A percentile compares a stretch with the other conserved stretches of the same genome.
Conservation (phyloP, 257 asterid genomes). For the Ilex asprella region DNA sequence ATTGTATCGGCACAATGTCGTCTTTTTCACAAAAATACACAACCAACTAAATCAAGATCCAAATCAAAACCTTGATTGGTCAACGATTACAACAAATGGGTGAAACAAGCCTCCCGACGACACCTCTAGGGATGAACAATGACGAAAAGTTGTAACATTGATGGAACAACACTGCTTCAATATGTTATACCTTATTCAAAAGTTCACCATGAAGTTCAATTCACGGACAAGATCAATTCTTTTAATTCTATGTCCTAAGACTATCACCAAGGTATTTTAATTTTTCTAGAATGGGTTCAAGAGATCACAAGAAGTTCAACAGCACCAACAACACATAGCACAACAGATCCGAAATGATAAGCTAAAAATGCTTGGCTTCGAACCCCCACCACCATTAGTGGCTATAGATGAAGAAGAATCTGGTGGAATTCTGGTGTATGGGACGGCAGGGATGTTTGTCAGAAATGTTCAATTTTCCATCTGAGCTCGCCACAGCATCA, state of each 20-base stretch:
- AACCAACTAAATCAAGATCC: too few species aligned
- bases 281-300: constrained; percentile 91
- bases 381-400: constrained; percentile 42
- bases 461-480: constrained; percentile 74
- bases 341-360: constrained; percentile 93
- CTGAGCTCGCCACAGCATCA: constrained; percentile 36
- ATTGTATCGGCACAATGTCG: too few species aligned
- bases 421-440: constrained; percentile 57
- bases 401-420: constrained; percentile 58
- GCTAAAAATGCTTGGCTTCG: constrained; percentile 64
- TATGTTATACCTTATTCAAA: constrained; percentile 35
- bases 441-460: constrained; percentile 76
- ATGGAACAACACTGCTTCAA: constrained; percentile 23
- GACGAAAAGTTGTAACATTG: too few species aligned
- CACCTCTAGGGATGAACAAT: too few species aligned
- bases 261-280: constrained; percentile 65
- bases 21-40: too few species aligned
- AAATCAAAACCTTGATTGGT: too few species aligned
- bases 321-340: constrained; percentile 44
- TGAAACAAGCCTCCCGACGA: too few species aligned
- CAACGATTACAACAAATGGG: too few species aligned
- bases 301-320: constrained; percentile 57
- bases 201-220: constrained; percentile 18
- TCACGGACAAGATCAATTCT: constrained; percentile 15
- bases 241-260: constrained; percentile 78